Evolutionary conservation across 129 eudicot species (phyloP).

Genomic region (Sambucus nigra): DNA sequence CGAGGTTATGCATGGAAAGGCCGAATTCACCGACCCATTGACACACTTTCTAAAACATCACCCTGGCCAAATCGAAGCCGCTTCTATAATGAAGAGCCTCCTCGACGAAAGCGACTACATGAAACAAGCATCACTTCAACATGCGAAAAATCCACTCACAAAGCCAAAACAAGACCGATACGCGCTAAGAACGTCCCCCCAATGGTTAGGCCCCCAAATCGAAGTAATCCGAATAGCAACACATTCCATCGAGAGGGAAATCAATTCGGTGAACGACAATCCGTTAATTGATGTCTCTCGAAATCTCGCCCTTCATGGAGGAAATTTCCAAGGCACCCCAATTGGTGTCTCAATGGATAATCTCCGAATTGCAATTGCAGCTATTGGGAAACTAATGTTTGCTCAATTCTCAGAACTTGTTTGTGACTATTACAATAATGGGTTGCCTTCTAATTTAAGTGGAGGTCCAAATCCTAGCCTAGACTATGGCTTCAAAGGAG

Average conservation of each 20-base stretch:
- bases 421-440: constrained; percentile 50
- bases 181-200: constrained; percentile 49
- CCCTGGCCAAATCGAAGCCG: constrained; percentile 56
- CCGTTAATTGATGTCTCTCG: constrained; percentile 52
- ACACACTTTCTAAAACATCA: constrained; percentile 48
- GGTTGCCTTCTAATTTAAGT: constrained; percentile 39
- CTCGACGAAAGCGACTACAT: constrained; percentile 37
- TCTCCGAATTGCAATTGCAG: constrained; percentile 42
- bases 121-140: constrained; percentile 33
- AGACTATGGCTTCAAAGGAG: constrained; percentile 56
- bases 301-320: constrained; percentile 52
- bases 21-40: constrained; percentile 46
- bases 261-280: constrained; percentile 50
- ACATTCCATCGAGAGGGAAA: constrained; percentile 44
- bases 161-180: constrained; percentile 50
- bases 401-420: constrained; percentile 62
- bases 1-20: constrained; percentile 55
- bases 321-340: constrained; percentile 62
- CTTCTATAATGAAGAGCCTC: constrained; percentile 51
- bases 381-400: constrained; percentile 51
- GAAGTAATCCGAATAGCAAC: constrained; percentile 45
- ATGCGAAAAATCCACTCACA: constrained; percentile 41
- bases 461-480: constrained; percentile 53
- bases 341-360: constrained; percentile 63
- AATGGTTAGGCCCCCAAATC: constrained; percentile 52